Evolutionary conservation across 306 rosid genomes (phyloP).

Genomic region (Vigna trinervia): DNA sequence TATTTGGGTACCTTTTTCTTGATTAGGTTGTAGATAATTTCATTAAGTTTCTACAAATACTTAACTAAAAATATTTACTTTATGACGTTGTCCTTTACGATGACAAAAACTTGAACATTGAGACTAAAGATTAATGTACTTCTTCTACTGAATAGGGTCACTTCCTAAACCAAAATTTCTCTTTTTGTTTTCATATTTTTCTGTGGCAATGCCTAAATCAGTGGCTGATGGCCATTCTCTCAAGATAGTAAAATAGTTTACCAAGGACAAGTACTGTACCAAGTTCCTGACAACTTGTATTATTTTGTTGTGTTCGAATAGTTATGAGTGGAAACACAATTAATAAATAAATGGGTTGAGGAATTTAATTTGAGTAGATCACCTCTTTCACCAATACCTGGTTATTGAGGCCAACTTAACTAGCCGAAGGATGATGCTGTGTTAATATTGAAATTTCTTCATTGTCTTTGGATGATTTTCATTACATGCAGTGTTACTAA

Average conservation of each 20-base stretch:
- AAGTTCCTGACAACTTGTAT: background rate
- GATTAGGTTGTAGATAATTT: background rate
- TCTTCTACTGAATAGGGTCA: background rate
- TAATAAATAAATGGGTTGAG: background rate
- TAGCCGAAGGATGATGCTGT: background rate
- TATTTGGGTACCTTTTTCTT: background rate
- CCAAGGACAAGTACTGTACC: background rate
- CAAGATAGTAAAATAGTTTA: background rate
- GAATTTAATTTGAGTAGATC: background rate
- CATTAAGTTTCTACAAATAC: background rate
- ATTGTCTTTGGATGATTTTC: background rate
- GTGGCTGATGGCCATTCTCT: background rate
- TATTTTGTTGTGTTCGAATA: background rate
- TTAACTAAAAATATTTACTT: background rate
- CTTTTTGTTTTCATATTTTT: slow-evolving; percentile 4
- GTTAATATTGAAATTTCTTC: slow-evolving; percentile 13
- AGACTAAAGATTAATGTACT: background rate
- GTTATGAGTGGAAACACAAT: background rate
- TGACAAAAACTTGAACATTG: background rate
- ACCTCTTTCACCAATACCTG: background rate
- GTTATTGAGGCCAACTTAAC: slow-evolving; percentile 11
- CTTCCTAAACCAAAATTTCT: background rate
- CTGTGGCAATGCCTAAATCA: slow-evolving; percentile 10
- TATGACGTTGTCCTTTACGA: background rate
- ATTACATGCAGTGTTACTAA: background rate